A percentile compares a stretch with the other conserved stretches of the same genome.
These are phyloP conservation scores for Trypanosoma melophagium DNA, from an alignment of 208 protist genomes.

Conservation along the genomic window DNA sequence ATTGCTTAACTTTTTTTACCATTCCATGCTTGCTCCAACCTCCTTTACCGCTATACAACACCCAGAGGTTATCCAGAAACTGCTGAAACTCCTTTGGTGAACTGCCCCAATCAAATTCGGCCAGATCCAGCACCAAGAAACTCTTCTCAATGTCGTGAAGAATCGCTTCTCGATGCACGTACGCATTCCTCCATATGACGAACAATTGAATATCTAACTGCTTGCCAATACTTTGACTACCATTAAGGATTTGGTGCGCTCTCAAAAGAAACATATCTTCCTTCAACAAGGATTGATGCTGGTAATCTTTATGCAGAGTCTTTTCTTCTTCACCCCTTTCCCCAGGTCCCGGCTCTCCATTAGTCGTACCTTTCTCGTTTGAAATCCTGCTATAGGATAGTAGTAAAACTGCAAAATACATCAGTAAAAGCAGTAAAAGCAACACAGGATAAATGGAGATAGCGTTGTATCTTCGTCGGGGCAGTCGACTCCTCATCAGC, in stretches of 20 bases:
- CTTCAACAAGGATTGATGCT: neutral
- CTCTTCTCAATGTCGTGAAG: conserved; percentile 21
- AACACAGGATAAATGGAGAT: neutral
- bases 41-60: conserved; percentile 33
- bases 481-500: neutral
- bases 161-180: neutral
- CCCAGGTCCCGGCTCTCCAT: neutral
- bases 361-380: neutral
- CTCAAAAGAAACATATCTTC: neutral
- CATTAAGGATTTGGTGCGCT: neutral
- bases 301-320: neutral
- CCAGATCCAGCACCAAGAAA: conserved; percentile 18
- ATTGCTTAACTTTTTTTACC: conserved; percentile 24
- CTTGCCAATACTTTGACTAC: conserved; percentile 1
- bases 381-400: neutral
- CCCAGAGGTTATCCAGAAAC: conserved; percentile 24
- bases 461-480: neutral
- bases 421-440: neutral
- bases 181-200: conserved; percentile 29
- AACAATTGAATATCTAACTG: conserved; percentile 30
- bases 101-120: conserved; percentile 13
- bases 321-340: neutral
- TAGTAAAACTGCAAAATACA: neutral
- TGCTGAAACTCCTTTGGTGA: neutral
- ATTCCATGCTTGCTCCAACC: conserved; percentile 22